Evolutionary conservation across 306 rosid genomes (phyloP).

Genomic region (Malus asiatica): DNA sequence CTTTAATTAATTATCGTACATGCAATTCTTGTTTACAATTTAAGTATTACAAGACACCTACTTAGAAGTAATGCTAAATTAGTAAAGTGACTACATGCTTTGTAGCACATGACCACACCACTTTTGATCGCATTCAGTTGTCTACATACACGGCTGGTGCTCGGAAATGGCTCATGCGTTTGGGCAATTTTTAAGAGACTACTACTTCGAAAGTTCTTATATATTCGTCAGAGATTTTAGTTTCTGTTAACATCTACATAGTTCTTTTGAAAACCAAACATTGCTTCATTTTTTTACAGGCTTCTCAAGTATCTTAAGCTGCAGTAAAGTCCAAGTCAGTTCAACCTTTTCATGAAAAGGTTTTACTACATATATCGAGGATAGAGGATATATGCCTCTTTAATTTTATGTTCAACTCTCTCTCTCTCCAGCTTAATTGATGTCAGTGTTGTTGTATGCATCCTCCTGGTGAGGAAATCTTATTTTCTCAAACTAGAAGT

Average conservation of each 20-base stretch:
- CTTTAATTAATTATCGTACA: neutral
- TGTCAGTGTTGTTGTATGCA: neutral
- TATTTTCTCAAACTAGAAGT: too few relatives aligned
- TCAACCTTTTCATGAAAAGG: neutral
- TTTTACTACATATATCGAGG: neutral
- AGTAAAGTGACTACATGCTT: too few relatives aligned
- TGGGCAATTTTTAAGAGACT: too few relatives aligned
- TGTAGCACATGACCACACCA: too few relatives aligned
- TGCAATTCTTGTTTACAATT: neutral
- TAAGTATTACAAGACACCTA: too few relatives aligned
- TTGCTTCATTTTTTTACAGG: conserved; percentile 23
- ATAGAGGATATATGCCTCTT: neutral
- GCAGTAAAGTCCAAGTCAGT: conserved; percentile 8
- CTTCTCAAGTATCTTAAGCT: conserved; percentile 41
- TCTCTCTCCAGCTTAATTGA: neutral
- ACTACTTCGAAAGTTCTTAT: too few relatives aligned
- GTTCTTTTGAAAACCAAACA: neutral
- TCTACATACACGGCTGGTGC: too few relatives aligned
- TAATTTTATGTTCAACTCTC: neutral
- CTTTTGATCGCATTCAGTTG: too few relatives aligned
- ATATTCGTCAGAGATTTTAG: too few relatives aligned
- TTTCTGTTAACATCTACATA: too few relatives aligned
- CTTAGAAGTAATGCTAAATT: too few relatives aligned
- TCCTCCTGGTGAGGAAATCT: neutral
- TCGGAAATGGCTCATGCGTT: too few relatives aligned